Evolutionary conservation across 768 basidiomycete genomes (phyloP).

Genomic region (Mycena filopes): DNA sequence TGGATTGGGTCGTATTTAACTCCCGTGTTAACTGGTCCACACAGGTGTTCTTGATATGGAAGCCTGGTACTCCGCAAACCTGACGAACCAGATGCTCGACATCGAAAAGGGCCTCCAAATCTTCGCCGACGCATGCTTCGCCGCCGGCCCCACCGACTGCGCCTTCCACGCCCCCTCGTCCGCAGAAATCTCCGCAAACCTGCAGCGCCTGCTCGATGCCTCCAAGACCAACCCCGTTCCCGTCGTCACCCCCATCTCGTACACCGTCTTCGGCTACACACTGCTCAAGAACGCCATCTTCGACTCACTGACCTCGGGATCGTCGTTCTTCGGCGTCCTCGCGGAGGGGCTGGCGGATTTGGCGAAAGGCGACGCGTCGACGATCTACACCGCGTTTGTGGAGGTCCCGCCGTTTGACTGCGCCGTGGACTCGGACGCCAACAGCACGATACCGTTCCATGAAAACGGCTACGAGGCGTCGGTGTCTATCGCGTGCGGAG

Average conservation of each 20-base stretch:
- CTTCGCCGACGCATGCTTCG: constrained; percentile 49
- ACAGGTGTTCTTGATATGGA: constrained; percentile 14
- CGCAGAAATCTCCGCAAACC: constrained; percentile 46
- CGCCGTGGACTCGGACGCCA: constrained; percentile 35
- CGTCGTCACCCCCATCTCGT: constrained; percentile 41
- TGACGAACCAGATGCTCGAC: constrained; percentile 33
- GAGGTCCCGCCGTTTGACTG: constrained; percentile 41
- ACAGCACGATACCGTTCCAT: not conserved
- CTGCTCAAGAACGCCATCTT: constrained; percentile 44
- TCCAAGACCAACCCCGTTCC: constrained; percentile 45
- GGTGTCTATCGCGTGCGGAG: constrained; percentile 6
- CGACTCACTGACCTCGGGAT: constrained; percentile 47
- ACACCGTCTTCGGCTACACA: constrained; percentile 51
- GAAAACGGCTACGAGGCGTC: constrained; percentile 4
- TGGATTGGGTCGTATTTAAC: not conserved
- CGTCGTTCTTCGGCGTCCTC: constrained; percentile 43
- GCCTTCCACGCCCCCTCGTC: constrained; percentile 51
- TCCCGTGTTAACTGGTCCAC: not conserved
- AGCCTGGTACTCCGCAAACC: constrained; percentile 13
- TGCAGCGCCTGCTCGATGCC: constrained; percentile 44
- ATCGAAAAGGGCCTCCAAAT: constrained; percentile 47
- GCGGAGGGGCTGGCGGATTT: constrained; percentile 49
- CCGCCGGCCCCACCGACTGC: constrained; percentile 48
- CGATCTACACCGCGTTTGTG: constrained; percentile 34
- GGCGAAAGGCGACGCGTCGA: constrained; percentile 42